Evolutionary conservation across 2,329 filamentous ascomycete species (phyloP).

Genomic region (Calonectria montana): DNA sequence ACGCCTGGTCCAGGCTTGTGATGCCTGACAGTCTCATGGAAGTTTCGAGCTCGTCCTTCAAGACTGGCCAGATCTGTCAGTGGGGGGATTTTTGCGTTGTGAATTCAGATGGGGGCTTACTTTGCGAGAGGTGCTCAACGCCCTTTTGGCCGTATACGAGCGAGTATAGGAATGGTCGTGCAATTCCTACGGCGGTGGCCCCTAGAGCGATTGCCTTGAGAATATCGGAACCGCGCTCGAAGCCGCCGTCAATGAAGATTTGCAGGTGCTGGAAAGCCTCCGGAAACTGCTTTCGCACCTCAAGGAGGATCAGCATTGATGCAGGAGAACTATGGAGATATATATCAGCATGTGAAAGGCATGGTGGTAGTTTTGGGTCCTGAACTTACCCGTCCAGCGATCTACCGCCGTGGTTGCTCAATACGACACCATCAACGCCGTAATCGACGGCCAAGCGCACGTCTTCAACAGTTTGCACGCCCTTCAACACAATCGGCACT

Average conservation of each 20-base stretch:
- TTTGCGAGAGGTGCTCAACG: constrained; percentile 64
- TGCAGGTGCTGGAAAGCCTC: constrained; percentile 62
- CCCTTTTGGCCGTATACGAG: constrained; percentile 66
- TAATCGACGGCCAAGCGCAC: constrained; percentile 60
- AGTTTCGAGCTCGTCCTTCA: constrained; percentile 46
- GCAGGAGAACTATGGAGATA: constrained; percentile 48
- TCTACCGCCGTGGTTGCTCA: constrained; percentile 70
- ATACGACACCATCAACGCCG: constrained; percentile 64
- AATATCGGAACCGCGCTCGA: constrained; percentile 64
- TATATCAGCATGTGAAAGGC: background rate
- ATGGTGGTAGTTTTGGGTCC: accelerated
- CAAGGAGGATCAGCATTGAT: constrained; percentile 62
- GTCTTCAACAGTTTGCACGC: constrained; percentile 67
- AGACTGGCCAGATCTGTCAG: constrained; percentile 25
- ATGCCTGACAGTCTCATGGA: constrained; percentile 46
- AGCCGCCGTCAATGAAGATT: constrained; percentile 65
- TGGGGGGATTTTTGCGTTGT: too few relatives aligned
- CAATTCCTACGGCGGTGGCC: constrained; percentile 65
- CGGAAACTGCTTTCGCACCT: constrained; percentile 61
- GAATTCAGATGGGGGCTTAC: constrained; percentile 51
- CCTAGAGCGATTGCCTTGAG: constrained; percentile 65
- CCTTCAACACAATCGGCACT: constrained; percentile 67
- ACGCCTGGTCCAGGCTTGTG: constrained; percentile 43
- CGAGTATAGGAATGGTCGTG: constrained; percentile 63
- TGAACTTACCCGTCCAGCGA: constrained; percentile 59